These are phyloP conservation scores for Solanum appendiculatum DNA, from an alignment of 257 asterid genomes.

Conservation along the genomic window DNA sequence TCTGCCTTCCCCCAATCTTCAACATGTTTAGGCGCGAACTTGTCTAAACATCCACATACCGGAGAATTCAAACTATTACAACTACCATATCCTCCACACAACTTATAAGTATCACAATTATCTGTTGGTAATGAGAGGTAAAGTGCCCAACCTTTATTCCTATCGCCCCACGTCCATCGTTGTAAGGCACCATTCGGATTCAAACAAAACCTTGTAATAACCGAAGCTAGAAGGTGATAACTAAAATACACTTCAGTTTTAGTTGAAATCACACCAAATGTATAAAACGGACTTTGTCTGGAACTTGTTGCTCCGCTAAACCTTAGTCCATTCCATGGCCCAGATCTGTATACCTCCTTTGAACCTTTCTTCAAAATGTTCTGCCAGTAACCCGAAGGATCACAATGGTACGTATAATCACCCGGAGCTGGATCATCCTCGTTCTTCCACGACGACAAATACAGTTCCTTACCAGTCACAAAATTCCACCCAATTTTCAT, in stretches of 20 bases:
- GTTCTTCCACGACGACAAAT: conserved; percentile 27
- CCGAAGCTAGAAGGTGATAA: neutral
- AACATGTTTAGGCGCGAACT: conserved; percentile 12
- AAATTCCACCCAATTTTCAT: conserved; percentile 4
- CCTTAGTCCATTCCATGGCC: conserved; percentile 23
- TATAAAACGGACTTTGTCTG: neutral
- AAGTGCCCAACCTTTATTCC: conserved; percentile 14
- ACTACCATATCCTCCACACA: conserved; percentile 34
- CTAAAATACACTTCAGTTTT: conserved; percentile 11
- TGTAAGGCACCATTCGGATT: conserved; percentile 9
- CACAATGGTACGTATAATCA: conserved; percentile 10
- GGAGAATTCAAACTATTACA: conserved; percentile 15
- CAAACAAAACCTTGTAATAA: conserved; percentile 10
- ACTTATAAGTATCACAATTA: conserved; percentile 21
- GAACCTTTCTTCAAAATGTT: neutral
- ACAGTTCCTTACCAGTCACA: neutral
- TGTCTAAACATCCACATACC: conserved; percentile 22
- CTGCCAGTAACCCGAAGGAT: conserved; percentile 15
- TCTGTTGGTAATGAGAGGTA: conserved; percentile 10
- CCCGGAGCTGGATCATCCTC: conserved; percentile 36
- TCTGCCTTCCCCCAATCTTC: conserved; percentile 10
- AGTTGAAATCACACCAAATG: conserved; percentile 3
- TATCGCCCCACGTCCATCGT: conserved; percentile 21
- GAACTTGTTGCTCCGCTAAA: conserved; percentile 13
- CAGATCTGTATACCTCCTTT: neutral